Evolutionary conservation across 73 alveolate genomes (phyloP).

Genomic region (Tetrahymena thermophila): DNA sequence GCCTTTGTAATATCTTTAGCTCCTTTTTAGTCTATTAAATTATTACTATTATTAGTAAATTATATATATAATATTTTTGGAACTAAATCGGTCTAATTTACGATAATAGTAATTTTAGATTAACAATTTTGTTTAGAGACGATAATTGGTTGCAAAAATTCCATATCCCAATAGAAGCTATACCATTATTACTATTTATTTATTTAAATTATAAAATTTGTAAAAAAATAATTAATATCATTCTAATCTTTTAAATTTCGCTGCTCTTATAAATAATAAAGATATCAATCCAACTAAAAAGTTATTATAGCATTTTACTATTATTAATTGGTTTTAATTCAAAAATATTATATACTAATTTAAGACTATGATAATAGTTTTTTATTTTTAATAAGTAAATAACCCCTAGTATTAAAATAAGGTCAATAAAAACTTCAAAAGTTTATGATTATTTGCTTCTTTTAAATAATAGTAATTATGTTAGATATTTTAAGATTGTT

Average conservation of each 20-base stretch:
- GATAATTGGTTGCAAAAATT: not conserved
- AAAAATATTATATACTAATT: too few relatives aligned
- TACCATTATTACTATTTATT: not conserved
- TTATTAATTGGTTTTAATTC: too few relatives aligned
- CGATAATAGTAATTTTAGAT: not conserved
- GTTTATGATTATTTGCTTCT: too few relatives aligned
- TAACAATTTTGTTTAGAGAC: not conserved
- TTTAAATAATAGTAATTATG: too few relatives aligned
- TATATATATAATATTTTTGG: not conserved
- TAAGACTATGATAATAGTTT: too few relatives aligned
- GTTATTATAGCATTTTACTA: too few relatives aligned
- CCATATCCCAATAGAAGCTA: not conserved
- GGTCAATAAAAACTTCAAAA: too few relatives aligned
- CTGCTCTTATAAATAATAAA: too few relatives aligned
- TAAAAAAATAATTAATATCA: not conserved
- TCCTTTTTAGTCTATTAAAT: not conserved
- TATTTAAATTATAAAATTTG: not conserved
- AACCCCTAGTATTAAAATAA: too few relatives aligned
- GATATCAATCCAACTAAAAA: too few relatives aligned
- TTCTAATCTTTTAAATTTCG: not conserved
- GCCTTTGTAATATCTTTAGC: not conserved
- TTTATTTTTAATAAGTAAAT: too few relatives aligned
- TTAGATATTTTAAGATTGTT: too few relatives aligned
- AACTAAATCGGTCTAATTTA: not conserved
- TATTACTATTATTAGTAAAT: not conserved